phyloP scores from a whole-genome alignment of 148 eudicot genomes.

The Polygonum aviculare region DNA sequence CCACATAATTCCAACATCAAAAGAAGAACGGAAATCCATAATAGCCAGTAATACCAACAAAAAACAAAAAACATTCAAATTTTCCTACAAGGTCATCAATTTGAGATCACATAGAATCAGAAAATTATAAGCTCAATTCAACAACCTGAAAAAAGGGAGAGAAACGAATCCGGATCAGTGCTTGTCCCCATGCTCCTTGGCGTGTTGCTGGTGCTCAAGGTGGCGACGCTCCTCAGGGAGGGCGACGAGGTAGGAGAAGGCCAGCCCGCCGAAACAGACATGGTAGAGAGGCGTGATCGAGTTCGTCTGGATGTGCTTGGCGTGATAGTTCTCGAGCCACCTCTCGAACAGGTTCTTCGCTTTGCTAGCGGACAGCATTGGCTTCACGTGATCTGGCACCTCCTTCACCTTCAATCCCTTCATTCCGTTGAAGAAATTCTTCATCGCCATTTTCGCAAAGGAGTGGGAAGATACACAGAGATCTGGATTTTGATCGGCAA shows the following conservation, averaged over 20 bases:
- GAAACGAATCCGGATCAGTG: background rate
- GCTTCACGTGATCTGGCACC: slow-evolving; percentile 49
- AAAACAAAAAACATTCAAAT: background rate
- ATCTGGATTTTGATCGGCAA: background rate
- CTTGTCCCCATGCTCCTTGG: slow-evolving; percentile 39
- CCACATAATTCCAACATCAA: background rate
- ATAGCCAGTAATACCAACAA: background rate
- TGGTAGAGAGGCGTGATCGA: slow-evolving; percentile 58
- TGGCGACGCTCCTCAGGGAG: slow-evolving; percentile 97
- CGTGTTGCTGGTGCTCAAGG: slow-evolving; percentile 64
- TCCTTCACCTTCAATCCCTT: slow-evolving; percentile 63
- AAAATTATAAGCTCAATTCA: background rate
- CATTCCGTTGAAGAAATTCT: slow-evolving; percentile 47
- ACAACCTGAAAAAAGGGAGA: background rate
- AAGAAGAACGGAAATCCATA: background rate
- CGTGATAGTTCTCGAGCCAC: slow-evolving; percentile 62
- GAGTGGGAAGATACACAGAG: background rate
- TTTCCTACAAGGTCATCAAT: background rate
- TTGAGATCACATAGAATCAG: background rate
- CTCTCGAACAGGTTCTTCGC: slow-evolving; percentile 31
- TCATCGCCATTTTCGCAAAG: slow-evolving; percentile 15
- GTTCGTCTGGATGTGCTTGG: slow-evolving; percentile 64
- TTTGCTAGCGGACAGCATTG: slow-evolving; percentile 27
- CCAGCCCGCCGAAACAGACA: slow-evolving; percentile 82
- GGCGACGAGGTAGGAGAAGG: slow-evolving; percentile 85